These are phyloP conservation scores for Hymenoscyphus repandus DNA, from an alignment of 2,329 filamentous ascomycete genomes.

Conservation along the genomic window DNA sequence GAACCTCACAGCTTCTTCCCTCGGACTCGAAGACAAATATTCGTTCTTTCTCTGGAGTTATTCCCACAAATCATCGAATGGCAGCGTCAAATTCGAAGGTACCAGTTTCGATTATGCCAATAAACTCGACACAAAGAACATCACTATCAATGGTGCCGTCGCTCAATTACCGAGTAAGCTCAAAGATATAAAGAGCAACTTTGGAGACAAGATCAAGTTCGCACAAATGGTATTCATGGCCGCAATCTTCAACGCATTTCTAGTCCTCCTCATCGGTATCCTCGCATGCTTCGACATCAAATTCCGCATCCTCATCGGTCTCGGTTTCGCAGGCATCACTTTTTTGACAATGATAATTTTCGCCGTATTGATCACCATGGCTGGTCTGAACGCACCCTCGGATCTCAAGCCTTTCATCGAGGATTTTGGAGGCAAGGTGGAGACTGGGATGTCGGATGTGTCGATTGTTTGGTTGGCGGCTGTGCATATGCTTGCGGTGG, in stretches of 20 bases:
- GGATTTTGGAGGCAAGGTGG: background rate
- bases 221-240: background rate
- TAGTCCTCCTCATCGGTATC: background rate
- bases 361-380: conserved; percentile 1
- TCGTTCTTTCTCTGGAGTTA: background rate
- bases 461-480: conserved; percentile 1
- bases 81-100: background rate
- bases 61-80: background rate
- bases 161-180: background rate
- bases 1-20: background rate
- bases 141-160: background rate
- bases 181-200: background rate
- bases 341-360: background rate
- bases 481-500: background rate
- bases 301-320: background rate
- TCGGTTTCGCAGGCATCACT: background rate
- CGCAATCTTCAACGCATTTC: conserved; percentile 2
- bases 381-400: background rate
- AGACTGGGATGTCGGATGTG: background rate
- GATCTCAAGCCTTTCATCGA: background rate
- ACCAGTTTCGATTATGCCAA: background rate
- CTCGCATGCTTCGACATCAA: conserved; percentile 1
- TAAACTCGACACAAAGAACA: background rate
- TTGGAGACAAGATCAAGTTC: background rate
- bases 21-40: background rate